Conservation (phyloP, 1,284 basidiomycete genomes). For the Ceratobasidium papillatum region DNA sequence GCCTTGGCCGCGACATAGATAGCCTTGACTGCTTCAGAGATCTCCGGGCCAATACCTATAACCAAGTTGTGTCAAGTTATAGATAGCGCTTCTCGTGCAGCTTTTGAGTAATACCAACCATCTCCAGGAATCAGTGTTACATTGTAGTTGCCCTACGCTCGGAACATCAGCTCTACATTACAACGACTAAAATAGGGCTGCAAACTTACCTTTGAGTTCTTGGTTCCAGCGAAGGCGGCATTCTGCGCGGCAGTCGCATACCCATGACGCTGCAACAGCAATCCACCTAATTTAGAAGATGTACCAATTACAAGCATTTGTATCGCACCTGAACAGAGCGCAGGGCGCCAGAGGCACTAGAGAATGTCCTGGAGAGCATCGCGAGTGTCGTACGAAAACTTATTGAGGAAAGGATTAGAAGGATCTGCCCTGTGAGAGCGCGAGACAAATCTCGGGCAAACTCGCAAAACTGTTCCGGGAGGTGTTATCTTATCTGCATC, state of each 20-base stretch:
- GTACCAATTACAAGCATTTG: neutral
- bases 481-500: conserved; percentile 29
- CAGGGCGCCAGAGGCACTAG: conserved; percentile 20
- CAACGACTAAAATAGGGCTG: conserved; percentile 24
- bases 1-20: conserved; percentile 90
- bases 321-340: conserved; percentile 17
- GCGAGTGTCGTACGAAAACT: conserved; percentile 16
- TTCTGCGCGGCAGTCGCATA: conserved; percentile 54
- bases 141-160: conserved; percentile 87
- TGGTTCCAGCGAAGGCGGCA: conserved; percentile 87
- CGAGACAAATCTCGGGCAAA: conserved; percentile 28
- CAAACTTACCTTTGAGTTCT: conserved; percentile 78
- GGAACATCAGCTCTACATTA: neutral
- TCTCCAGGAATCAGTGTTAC: conserved; percentile 94
- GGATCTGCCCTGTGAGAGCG: conserved; percentile 33
- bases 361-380: conserved; percentile 34
- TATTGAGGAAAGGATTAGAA: conserved; percentile 25
- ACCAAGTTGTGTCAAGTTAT: conserved; percentile 35
- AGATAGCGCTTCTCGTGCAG: conserved; percentile 43
- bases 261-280: conserved; percentile 23
- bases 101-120: conserved; percentile 60
- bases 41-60: conserved; percentile 97
- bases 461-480: conserved; percentile 6
- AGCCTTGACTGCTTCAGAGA: conserved; percentile 93
- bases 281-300: neutral